Evolutionary conservation across 108 stramenopile genomes (phyloP), one percentile per base, ranked within the genome.

Genomic region (Cyclostephanos invisitatus): DNA sequence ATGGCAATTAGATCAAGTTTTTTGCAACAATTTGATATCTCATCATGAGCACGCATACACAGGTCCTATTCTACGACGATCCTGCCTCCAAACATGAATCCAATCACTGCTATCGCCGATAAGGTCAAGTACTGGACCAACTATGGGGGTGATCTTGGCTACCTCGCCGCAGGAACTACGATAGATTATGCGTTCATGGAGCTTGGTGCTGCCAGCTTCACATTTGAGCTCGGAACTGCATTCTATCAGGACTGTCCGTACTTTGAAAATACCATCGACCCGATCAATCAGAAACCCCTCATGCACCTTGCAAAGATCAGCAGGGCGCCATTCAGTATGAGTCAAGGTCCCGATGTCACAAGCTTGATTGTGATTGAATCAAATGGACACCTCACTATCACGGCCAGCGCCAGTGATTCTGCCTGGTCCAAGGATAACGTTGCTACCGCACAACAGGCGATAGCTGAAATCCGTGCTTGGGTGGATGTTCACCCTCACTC

Each of bases 141-240:
- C 44, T 46, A 46, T 15, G 44, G 12, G 15, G 15, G 15, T 15
- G 17, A 3, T 46, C 11, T 72, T 10, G 51, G 46, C 46, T 82
- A 75, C 20, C 50, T 59, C 32, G 68, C 67, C 0, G 22, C 49
- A 18, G 87, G 87, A 5, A 73, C 62, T 40, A 64, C 74, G 6
- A 59, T 42, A 3, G 87, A 88, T 80, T 80, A 69, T 44, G 57
- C 68, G 32, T 85, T 86, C 72, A 78, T 61, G 2, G 53, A 49
- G 0, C 20, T 77, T 3, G 83, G 87, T 32, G 84, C 74, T 17
- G 74, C 83, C n/a, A 60, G 73, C 37, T 64, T 83, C 18, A 73
- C 70, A 0, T 86, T 73, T 40, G 87, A 88, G 55, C 48, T 88
- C 47, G 87, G 87, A 4, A 49, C 66, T 7, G 63, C 40, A 0